phyloP scores from a whole-genome alignment of 1,284 basidiomycete genomes.

The Cutaneotrichosporon mucoides region DNA sequence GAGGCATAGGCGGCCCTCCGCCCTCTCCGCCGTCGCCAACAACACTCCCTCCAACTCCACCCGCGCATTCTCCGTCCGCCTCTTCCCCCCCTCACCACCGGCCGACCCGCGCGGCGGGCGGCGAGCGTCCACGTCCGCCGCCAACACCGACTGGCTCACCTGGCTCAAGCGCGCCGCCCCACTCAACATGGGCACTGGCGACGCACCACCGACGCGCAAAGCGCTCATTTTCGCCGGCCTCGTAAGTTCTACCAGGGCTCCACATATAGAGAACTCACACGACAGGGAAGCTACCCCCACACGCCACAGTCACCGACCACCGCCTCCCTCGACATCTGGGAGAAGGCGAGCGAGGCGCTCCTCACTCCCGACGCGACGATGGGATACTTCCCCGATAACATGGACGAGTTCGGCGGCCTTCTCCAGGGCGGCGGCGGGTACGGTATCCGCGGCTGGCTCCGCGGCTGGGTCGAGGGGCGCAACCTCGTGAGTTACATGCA shows the following conservation, averaged over 20 bases:
- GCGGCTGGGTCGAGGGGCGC: slow-evolving; percentile 47
- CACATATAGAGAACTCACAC: slow-evolving; percentile 5
- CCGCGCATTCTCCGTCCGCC: slow-evolving; percentile 14
- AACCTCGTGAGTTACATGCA: slow-evolving; percentile 36
- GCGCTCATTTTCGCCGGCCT: slow-evolving; percentile 46
- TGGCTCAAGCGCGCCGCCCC: slow-evolving; percentile 33
- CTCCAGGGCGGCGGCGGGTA: slow-evolving; percentile 25
- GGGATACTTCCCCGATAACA: slow-evolving; percentile 39
- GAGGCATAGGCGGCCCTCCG: not conserved
- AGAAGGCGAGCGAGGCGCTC: slow-evolving; percentile 44
- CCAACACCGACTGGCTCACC: slow-evolving; percentile 38
- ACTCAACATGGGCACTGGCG: slow-evolving; percentile 10
- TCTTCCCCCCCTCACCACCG: slow-evolving; percentile 24
- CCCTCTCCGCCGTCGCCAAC: not conserved
- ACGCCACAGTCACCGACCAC: slow-evolving; percentile 43
- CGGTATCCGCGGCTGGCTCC: slow-evolving; percentile 39
- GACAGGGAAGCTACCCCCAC: slow-evolving; percentile 48
- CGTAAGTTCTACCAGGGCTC: slow-evolving; percentile 25
- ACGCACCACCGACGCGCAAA: slow-evolving; percentile 12
- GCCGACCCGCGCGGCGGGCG: slow-evolving; percentile 21
- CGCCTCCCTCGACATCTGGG: slow-evolving; percentile 43
- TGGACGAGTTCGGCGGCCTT: slow-evolving; percentile 39
- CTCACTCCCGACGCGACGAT: slow-evolving; percentile 41
- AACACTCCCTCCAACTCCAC: not conserved
- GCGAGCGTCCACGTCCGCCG: slow-evolving; percentile 31